Evolutionary conservation across 768 basidiomycete genomes (phyloP), one percentile per base, ranked within the genome.

Genomic region (Lactarius deliciosus): DNA sequence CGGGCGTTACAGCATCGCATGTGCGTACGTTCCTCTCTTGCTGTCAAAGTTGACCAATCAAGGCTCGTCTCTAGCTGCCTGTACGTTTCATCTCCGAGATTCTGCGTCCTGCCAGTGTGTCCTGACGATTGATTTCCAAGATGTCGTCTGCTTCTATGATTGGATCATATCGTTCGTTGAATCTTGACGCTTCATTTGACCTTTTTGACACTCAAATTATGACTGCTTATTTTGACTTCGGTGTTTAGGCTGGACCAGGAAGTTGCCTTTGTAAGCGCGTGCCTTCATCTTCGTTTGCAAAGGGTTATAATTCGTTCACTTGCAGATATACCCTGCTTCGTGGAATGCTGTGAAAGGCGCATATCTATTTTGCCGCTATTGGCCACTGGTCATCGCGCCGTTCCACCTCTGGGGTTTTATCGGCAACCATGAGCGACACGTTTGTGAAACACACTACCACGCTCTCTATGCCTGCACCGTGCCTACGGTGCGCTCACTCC

Each of bases 101-200:
- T 58, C 5, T 40, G 1, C 6, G 5, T 55, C 13, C 6, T 30
- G 2, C 3, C 2, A 13, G 36, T 32, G 32, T 9, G 5, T 43
- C 11, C 45, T 59, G 25, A 54, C 60, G 5, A 64, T 63, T 34
- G 4, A 5, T 20, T 18, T 38, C 25, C 18, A 36, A 70, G 70
- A 70, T 13, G 60, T 54, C 20, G n/a, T 70, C 38, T 57, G 64
- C 25, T 61, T 70, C 50, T 70, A 70, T 58, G 70, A 70, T 56
- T 70, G 70, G 70, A 47, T 70, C 36, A 65, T 61, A 22, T 61
- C 64, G 70, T 70, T 28, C 61, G 70, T 70, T 15, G 36, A 57
- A 50, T 36, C 18, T 38, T 57, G 7, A 47, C 18, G 0, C 57
- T 58, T 61, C 45, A 30, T 53, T 41, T 9, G 20, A 28, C 56